Evolutionary conservation across 2,329 filamentous ascomycete species (phyloP).

Genomic region (Diaporthe sp.): DNA sequence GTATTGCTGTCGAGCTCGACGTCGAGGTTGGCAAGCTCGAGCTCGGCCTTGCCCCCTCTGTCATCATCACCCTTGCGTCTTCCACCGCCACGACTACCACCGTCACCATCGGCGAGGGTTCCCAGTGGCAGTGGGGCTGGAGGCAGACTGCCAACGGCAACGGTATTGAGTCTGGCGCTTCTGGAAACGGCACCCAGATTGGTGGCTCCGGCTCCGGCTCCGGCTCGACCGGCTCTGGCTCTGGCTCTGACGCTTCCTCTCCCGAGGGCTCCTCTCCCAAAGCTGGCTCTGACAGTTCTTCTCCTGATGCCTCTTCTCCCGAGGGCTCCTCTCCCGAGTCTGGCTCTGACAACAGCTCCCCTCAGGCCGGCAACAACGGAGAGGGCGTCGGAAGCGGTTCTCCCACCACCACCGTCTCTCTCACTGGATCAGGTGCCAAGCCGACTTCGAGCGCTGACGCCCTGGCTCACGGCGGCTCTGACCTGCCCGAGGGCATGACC

Average conservation of each 20-base stretch:
- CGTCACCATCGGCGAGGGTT: slow-evolving; percentile 34
- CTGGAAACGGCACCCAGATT: slow-evolving; percentile 1
- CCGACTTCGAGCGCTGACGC: slow-evolving; percentile 22
- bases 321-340: neutral
- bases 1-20: slow-evolving; percentile 41
- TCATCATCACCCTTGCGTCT: slow-evolving; percentile 42
- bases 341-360: slow-evolving; percentile 18
- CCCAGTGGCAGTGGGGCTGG: slow-evolving; percentile 30
- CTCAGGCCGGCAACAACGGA: slow-evolving; percentile 20
- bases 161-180: neutral
- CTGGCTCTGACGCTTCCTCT: too few relatives aligned
- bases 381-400: neutral
- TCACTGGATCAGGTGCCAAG: neutral
- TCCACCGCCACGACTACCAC: slow-evolving; percentile 36
- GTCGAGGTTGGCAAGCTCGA: slow-evolving; percentile 39
- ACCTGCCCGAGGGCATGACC: slow-evolving; percentile 32
- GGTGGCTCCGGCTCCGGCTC: slow-evolving; percentile 11
- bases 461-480: slow-evolving; percentile 17
- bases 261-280: slow-evolving; percentile 3
- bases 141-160: neutral
- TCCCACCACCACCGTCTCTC: slow-evolving; percentile 17
- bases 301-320: neutral
- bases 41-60: slow-evolving; percentile 41
- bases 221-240: neutral
- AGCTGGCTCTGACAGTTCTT: neutral